A percentile compares a stretch with the other conserved stretches of the same genome.
phyloP scores from a whole-genome alignment of 495 filamentous ascomycete species.

The Annulohypoxylon moriforme region DNA sequence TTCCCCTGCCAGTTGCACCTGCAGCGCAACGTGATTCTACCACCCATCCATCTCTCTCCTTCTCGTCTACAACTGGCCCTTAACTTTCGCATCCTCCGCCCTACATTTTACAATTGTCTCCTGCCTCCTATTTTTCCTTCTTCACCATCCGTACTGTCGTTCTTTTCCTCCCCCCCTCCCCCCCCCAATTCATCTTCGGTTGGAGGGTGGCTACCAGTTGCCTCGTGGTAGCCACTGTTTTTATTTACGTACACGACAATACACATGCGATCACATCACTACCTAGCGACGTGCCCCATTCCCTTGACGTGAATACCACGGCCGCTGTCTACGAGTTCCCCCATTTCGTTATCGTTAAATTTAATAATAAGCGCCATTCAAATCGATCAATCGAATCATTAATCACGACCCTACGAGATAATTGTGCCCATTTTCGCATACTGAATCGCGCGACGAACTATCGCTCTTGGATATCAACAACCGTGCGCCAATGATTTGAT shows the following conservation, averaged over 20 bases:
- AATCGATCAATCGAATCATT: constrained; percentile 15
- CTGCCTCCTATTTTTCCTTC: constrained; percentile 38
- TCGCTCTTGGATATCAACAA: constrained; percentile 9
- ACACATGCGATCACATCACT: constrained; percentile 26
- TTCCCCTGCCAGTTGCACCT: constrained; percentile 43
- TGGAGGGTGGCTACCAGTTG: constrained; percentile 38
- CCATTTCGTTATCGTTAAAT: constrained; percentile 23
- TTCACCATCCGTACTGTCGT: constrained; percentile 35
- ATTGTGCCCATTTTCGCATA: background rate
- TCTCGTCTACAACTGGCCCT: constrained; percentile 37
- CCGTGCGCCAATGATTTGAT: constrained; percentile 26
- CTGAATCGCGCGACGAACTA: constrained; percentile 14
- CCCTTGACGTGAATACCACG: constrained; percentile 33
- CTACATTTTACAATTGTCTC: constrained; percentile 13
- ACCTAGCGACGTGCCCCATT: constrained; percentile 29
- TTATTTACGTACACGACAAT: constrained; percentile 19
- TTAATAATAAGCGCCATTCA: constrained; percentile 27
- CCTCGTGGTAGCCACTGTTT: constrained; percentile 40
- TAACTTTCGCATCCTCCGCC: constrained; percentile 37
- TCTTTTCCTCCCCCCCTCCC: constrained; percentile 29
- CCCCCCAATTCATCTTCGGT: constrained; percentile 20
- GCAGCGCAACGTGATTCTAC: constrained; percentile 48
- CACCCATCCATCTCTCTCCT: constrained; percentile 38
- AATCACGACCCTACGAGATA: constrained; percentile 24
- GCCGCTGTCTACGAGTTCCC: constrained; percentile 17